Conservation (phyloP, 257 asterid species). For the Solanum pimpinellifolium region DNA sequence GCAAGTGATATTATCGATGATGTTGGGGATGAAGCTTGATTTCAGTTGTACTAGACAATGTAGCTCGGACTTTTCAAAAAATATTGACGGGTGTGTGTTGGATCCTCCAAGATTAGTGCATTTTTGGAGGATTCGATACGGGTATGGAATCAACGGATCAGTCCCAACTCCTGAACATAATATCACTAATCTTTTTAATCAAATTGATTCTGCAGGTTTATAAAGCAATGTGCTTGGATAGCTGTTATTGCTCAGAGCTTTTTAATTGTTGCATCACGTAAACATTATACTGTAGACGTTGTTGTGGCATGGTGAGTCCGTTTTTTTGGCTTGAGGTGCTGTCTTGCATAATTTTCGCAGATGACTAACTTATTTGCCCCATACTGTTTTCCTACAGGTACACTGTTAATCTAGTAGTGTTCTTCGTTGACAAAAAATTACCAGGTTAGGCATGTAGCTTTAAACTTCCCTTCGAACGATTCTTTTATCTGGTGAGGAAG, state of each 20-base stretch:
- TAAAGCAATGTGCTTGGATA: constrained; percentile 83
- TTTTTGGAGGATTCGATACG: not conserved
- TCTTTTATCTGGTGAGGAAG: not conserved
- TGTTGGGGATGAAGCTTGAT: not conserved
- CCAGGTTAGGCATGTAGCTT: not conserved
- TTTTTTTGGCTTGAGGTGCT: not conserved
- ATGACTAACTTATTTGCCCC: not conserved
- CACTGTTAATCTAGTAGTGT: constrained; percentile 89
- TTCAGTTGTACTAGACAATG: not conserved
- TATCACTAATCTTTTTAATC: not conserved
- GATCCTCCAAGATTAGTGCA: not conserved
- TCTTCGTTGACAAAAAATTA: constrained; percentile 67
- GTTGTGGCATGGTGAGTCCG: constrained; percentile 82
- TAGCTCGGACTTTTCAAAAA: not conserved
- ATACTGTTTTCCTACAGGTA: constrained; percentile 43
- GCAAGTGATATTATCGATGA: constrained; percentile 11
- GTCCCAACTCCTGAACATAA: not conserved
- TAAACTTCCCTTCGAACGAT: not conserved
- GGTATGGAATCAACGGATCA: not conserved
- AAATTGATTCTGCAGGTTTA: constrained; percentile 33
- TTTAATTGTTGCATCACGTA: constrained; percentile 87
- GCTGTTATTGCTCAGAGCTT: constrained; percentile 66
- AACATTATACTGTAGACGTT: constrained; percentile 91
- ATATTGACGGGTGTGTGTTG: not conserved
- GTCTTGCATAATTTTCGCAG: not conserved